Evolutionary conservation across 2,329 filamentous ascomycete genomes (phyloP).

Genomic region (Cladosporium velox): DNA sequence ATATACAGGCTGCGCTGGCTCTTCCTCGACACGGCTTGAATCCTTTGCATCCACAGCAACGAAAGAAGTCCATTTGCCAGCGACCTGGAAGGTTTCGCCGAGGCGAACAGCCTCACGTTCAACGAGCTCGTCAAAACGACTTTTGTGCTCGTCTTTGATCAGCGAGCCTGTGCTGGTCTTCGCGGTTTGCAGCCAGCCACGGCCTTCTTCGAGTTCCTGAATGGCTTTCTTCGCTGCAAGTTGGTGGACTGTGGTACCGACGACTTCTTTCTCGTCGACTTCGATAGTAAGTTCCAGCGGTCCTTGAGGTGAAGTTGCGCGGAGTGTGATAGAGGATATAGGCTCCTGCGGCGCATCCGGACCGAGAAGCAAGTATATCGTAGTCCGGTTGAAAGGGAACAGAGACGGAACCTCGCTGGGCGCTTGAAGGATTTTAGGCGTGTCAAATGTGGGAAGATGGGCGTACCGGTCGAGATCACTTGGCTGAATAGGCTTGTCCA

Average conservation of each 20-base stretch:
- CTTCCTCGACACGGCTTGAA: not conserved
- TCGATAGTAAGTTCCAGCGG: slow-evolving; percentile 67
- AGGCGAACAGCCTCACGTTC: slow-evolving; percentile 67
- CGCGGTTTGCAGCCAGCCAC: slow-evolving; percentile 63
- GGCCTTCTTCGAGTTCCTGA: slow-evolving; percentile 68
- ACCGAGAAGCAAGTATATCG: slow-evolving; percentile 65
- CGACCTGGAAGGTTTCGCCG: slow-evolving; percentile 66
- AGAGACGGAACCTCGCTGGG: slow-evolving; percentile 65
- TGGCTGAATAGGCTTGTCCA: slow-evolving; percentile 41
- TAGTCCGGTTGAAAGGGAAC: slow-evolving; percentile 67
- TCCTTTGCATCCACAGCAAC: slow-evolving; percentile 60
- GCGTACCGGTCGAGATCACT: slow-evolving; percentile 43
- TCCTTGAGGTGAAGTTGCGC: slow-evolving; percentile 58
- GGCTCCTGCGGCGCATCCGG: slow-evolving; percentile 50
- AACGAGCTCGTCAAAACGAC: slow-evolving; percentile 60
- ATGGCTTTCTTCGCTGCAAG: slow-evolving; percentile 69
- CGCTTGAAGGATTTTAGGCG: slow-evolving; percentile 64
- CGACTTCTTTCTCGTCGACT: slow-evolving; percentile 51
- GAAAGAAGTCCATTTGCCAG: slow-evolving; percentile 71
- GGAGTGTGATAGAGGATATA: slow-evolving; percentile 60
- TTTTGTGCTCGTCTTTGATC: slow-evolving; percentile 51
- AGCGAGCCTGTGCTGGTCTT: slow-evolving; percentile 45
- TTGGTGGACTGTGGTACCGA: slow-evolving; percentile 64
- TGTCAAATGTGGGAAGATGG: slow-evolving; percentile 54
- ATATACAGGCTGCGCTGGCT: not conserved